These are phyloP conservation scores for Fusarium hostae DNA, from an alignment of 2,329 filamentous ascomycete genomes.

Conservation along the genomic window DNA sequence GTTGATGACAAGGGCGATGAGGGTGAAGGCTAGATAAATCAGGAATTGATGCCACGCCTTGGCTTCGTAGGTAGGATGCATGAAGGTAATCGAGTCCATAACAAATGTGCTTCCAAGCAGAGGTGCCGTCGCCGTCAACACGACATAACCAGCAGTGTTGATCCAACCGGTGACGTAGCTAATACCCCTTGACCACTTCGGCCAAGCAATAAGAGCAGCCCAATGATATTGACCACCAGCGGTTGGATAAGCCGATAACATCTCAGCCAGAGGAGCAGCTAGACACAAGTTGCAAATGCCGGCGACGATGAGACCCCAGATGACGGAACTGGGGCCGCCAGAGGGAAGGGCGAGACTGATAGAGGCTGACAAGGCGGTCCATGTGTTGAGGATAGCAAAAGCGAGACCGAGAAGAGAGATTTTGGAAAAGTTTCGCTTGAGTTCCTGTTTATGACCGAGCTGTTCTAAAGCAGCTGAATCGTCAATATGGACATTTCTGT, in stretches of 20 bases:
- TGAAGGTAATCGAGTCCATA: constrained; percentile 71
- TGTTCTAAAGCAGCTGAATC: constrained; percentile 56
- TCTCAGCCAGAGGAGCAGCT: constrained; percentile 76
- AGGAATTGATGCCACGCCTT: constrained; percentile 78
- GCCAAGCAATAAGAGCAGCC: constrained; percentile 73
- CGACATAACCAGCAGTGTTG: constrained; percentile 77
- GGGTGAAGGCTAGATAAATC: constrained; percentile 73
- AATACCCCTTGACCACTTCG: constrained; percentile 68
- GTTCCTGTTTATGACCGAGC: constrained; percentile 61
- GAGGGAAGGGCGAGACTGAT: constrained; percentile 68
- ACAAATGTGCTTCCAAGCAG: constrained; percentile 75
- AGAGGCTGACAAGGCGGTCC: constrained; percentile 61
- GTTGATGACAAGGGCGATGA: constrained; percentile 72
- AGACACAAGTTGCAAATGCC: constrained; percentile 77
- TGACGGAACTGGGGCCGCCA: constrained; percentile 75
- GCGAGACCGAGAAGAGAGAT: constrained; percentile 60
- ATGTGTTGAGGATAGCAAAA: constrained; percentile 62
- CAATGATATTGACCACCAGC: constrained; percentile 76
- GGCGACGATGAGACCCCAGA: constrained; percentile 74
- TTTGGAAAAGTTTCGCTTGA: constrained; percentile 62
- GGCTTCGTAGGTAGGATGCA: constrained; percentile 65
- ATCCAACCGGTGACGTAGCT: constrained; percentile 81
- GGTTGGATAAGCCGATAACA: constrained; percentile 71
- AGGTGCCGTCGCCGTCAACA: constrained; percentile 74
- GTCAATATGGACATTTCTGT: constrained; percentile 36